phyloP scores from a whole-genome alignment of 2,329 filamentous ascomycete genomes.

The Penicillium sp. region DNA sequence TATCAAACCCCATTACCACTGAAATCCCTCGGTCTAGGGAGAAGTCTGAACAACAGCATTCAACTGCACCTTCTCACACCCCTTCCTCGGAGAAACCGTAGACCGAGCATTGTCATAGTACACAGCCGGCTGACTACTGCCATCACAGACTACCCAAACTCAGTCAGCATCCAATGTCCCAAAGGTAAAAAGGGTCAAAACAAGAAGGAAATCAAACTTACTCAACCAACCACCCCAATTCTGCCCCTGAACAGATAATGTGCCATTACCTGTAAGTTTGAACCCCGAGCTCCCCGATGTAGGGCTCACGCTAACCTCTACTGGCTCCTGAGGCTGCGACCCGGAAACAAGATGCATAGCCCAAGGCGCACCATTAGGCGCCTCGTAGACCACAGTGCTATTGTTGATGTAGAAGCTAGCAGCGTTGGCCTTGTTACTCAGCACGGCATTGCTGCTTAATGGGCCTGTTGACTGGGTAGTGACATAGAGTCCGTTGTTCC shows the following conservation, averaged over 20 bases:
- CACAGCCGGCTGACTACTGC: constrained; percentile 7
- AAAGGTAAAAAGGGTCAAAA: neutral
- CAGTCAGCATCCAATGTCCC: neutral
- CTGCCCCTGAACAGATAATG: constrained; percentile 1
- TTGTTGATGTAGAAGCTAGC: constrained; percentile 13
- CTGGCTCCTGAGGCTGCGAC: constrained; percentile 7
- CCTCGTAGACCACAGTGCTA: constrained; percentile 12
- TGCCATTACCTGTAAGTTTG: neutral
- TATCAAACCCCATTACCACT: neutral
- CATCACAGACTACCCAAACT: neutral
- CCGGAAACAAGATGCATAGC: constrained; percentile 11
- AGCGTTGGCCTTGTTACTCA: constrained; percentile 7
- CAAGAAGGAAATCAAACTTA: constrained; percentile 31
- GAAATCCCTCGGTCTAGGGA: neutral
- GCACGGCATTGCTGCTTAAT: constrained; percentile 15
- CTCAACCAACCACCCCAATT: constrained; percentile 16
- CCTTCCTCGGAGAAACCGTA: constrained; percentile 2
- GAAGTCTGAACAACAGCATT: neutral
- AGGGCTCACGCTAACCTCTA: constrained; percentile 17
- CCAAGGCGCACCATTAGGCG: constrained; percentile 8
- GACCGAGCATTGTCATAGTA: constrained; percentile 7
- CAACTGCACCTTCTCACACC: constrained; percentile 11
- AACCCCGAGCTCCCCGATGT: constrained; percentile 14
- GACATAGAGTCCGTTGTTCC: constrained; percentile 16
- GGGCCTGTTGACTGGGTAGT: constrained; percentile 11